Conservation (phyloP, 2,329 filamentous ascomycete species). For the Colletotrichum melonis region DNA sequence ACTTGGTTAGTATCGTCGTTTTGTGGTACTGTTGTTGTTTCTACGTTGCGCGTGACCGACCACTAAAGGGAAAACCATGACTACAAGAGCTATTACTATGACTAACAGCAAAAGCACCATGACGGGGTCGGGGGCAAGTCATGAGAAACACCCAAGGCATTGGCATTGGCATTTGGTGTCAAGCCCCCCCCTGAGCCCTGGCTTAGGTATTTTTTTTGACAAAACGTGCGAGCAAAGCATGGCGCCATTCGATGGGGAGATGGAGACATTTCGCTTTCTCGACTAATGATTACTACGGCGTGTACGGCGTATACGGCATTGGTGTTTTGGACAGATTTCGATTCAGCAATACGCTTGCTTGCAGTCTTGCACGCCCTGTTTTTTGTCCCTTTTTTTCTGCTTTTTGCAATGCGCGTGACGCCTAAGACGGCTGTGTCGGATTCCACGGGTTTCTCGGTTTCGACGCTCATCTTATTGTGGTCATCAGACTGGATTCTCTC, state of each 20-base stretch:
- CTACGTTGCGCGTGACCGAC: conserved; percentile 17
- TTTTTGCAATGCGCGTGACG: not conserved
- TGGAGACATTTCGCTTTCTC: conserved; percentile 5
- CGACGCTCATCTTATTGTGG: not conserved
- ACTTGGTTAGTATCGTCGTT: not conserved
- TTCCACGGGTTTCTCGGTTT: not conserved
- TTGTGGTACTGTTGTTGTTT: not conserved
- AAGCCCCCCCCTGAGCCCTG: not conserved
- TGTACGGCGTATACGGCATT: not conserved
- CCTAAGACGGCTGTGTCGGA: not conserved
- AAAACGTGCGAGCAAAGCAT: not conserved
- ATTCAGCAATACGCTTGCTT: not conserved
- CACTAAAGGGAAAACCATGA: not conserved
- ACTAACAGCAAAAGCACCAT: conserved; percentile 13
- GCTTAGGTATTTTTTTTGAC: not conserved
- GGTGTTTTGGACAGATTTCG: not conserved
- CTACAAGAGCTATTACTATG: not conserved
- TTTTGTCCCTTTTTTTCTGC: not conserved
- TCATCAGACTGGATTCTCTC: not conserved
- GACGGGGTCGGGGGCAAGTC: conserved; percentile 3
- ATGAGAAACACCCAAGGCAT: not conserved
- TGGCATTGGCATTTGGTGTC: not conserved
- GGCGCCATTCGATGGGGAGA: conserved; percentile 2
- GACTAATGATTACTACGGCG: conserved; percentile 6
- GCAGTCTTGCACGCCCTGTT: not conserved